phyloP scores from a whole-genome alignment of 805 yeast species.

The Sugiyamaella mastotermitis region DNA sequence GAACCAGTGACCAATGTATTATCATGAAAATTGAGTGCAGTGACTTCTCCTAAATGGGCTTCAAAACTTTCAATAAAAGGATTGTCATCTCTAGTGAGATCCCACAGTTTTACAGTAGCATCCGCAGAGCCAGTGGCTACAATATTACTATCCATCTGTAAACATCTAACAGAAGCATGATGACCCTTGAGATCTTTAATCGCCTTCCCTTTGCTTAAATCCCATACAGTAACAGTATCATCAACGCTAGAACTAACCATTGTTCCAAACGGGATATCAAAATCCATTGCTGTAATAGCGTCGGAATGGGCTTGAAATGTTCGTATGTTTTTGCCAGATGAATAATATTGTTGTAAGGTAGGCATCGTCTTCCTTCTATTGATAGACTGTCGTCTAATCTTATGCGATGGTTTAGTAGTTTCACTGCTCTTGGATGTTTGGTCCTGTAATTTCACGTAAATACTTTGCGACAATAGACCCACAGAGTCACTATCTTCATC shows the following conservation, averaged over 20 bases:
- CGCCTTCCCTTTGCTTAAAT: conserved; percentile 51
- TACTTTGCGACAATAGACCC: conserved; percentile 35
- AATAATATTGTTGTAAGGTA: conserved; percentile 58
- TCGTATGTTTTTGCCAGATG: conserved; percentile 50
- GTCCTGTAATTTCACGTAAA: conserved; percentile 38
- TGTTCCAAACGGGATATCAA: conserved; percentile 69
- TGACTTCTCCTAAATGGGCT: conserved; percentile 61
- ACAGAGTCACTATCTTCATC: conserved; percentile 25
- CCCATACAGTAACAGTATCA: conserved; percentile 80
- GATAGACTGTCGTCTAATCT: conserved; percentile 25
- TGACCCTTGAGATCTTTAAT: conserved; percentile 56
- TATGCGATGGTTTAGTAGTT: neutral
- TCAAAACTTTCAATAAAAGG: conserved; percentile 44
- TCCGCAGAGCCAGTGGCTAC: conserved; percentile 57
- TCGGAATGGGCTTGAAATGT: conserved; percentile 48
- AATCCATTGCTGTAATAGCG: conserved; percentile 52
- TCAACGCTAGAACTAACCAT: conserved; percentile 75
- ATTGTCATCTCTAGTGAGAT: conserved; percentile 31
- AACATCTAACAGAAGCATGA: conserved; percentile 48
- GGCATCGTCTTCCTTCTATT: conserved; percentile 48
- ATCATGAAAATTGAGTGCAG: conserved; percentile 52
- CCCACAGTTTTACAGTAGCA: conserved; percentile 58
- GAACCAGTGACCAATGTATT: conserved; percentile 62
- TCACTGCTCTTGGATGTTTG: neutral
- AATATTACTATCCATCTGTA: conserved; percentile 49